Conservation (phyloP, 2,329 filamentous ascomycete species). For the Trichoderma pleuroti region DNA sequence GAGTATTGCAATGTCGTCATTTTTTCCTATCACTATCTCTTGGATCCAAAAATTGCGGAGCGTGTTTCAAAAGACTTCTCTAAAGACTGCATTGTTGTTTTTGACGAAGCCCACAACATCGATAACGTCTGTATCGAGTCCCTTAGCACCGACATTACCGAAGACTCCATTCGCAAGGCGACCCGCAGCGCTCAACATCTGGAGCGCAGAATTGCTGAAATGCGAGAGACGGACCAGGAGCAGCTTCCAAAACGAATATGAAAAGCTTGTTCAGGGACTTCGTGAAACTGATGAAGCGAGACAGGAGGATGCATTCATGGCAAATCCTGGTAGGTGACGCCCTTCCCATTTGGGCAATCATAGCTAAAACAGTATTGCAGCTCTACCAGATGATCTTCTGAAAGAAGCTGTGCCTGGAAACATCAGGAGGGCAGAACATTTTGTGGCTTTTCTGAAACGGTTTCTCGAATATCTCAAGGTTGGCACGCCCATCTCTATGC, state of each 20-base stretch:
- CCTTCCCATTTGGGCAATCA: neutral
- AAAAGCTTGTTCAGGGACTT: constrained; percentile 89
- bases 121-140: constrained; percentile 99
- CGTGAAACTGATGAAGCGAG: constrained; percentile 83
- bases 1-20: constrained; percentile 99
- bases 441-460: constrained; percentile 87
- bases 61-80: constrained; percentile 92
- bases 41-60: constrained; percentile 97
- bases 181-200: constrained; percentile 87
- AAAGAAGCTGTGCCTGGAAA: constrained; percentile 97
- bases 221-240: constrained; percentile 92
- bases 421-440: constrained; percentile 92
- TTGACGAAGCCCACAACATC: constrained; percentile 98
- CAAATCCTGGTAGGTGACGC: constrained; percentile 63
- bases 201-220: constrained; percentile 85
- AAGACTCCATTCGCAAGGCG: constrained; percentile 88
- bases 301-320: constrained; percentile 94
- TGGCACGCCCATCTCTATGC: neutral
- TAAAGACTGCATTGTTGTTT: constrained; percentile 97
- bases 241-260: constrained; percentile 95
- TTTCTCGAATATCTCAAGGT: constrained; percentile 96
- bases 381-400: constrained; percentile 85
- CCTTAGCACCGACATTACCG: constrained; percentile 91
- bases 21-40: constrained; percentile 96
- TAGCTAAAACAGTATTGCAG: constrained; percentile 35